Conservation (phyloP, 2,329 filamentous ascomycete genomes). For the Fusarium sp. region DNA sequence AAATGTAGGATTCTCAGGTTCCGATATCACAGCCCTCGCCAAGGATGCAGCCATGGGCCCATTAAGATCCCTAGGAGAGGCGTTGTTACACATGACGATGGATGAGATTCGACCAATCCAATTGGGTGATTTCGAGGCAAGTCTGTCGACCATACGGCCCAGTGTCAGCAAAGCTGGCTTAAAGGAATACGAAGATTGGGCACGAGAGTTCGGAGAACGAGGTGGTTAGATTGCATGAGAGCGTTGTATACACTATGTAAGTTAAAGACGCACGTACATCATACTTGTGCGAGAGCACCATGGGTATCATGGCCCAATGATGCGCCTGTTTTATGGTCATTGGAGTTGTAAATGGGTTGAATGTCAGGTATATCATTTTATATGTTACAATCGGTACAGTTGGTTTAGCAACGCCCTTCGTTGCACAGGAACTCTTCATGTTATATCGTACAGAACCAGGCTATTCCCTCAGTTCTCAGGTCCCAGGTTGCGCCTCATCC, state of each 20-base stretch:
- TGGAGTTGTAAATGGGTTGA: constrained; percentile 20
- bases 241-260: constrained; percentile 28
- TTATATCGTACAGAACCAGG: constrained; percentile 39
- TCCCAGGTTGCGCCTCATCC: neutral
- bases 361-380: constrained; percentile 36
- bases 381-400: constrained; percentile 43
- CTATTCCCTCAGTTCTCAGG: constrained; percentile 5
- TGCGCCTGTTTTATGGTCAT: constrained; percentile 9
- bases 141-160: constrained; percentile 84
- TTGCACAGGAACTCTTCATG: constrained; percentile 18
- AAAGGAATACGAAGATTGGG: constrained; percentile 94
- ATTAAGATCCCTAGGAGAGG: constrained; percentile 87
- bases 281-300: constrained; percentile 9
- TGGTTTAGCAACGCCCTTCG: constrained; percentile 25
- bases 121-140: constrained; percentile 84
- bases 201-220: constrained; percentile 89
- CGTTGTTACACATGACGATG: constrained; percentile 88
- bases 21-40: constrained; percentile 93
- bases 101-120: constrained; percentile 92
- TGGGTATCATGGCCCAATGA: constrained; percentile 6
- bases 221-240: constrained; percentile 68
- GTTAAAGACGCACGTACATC: constrained; percentile 15
- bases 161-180: constrained; percentile 88
- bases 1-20: constrained; percentile 89
- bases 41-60: constrained; percentile 99